Evolutionary conservation across 176 grass and related monocot genomes (phyloP), one percentile per base, ranked within the genome.

Genomic region (Olyra latifolia): DNA sequence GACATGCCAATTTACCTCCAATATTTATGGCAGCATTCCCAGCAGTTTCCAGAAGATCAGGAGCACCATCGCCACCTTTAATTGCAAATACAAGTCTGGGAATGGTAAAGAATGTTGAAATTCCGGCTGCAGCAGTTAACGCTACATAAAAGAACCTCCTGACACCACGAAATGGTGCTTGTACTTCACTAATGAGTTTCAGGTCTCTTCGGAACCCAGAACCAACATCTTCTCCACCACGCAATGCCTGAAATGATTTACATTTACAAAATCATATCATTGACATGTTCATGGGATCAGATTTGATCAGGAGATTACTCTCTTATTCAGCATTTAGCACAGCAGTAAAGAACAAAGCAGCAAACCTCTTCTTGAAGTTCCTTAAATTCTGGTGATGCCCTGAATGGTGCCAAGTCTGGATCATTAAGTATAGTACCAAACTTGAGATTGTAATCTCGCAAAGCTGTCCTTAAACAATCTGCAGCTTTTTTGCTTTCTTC

Each of bases 121-220:
- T 98, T 81, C 95, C 92, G 63, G 92, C 95, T 58, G 92, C 92
- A 43, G 90, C 90, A 56, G 88, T 84, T 85, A 98, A 77, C 7
- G 92, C 92, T 32, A 98, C 90, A 86, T 98, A 98, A 89, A 98
- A 98, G 75, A 98, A 98, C 80, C 71, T 98, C 80, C 96, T 82
- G 44, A 98, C 96, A 78, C 92, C 92, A 82, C 96, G 88, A 84
- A 98, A 98, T 71, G 96, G 96, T 75, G 90, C 90, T 66, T 90
- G 96, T 84, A 98, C 96, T 92, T 98, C 96, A 91, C 96, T 94
- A 78, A 95, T 98, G 48, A 98, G 88, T 82, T 98, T 95, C n/a
- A 98, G 75, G 32, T 95, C 96, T 76, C 96, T 93, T 80, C 78
- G 84, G 62, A 98, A 98, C 17, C 96, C 90, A 62, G 84, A 98